Base-by-base conservation (phyloP, 768 basidiomycete genomes). In the Tricholoma hemisulphureum region DNA sequence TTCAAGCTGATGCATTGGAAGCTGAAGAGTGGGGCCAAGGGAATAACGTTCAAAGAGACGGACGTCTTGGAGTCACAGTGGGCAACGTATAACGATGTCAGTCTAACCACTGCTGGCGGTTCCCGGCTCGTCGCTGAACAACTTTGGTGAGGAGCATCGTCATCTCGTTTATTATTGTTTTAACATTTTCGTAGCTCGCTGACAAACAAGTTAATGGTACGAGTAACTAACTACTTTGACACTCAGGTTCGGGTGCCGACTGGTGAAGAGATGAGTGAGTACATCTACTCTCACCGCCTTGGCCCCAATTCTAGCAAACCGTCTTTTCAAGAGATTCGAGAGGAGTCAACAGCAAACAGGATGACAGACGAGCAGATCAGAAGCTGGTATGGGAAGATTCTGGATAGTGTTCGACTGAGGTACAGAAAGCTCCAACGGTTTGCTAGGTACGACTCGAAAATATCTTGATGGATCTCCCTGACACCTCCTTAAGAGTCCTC, bases 51-150 rank as follows among this genome's bases (percentile, higher is more conserved):
- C 79, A 94, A 95, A 68, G 97, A 99, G 77, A 97, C 95, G 0
- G 96, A 98, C 69, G 86, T 98, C n/a, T 80, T 99, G 34, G 96
- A 99, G 69, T 87, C 89, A 6, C 95, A 98, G 65, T 96, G 95
- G 91, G 88, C 91, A 18, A 95, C 96, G 20, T 87, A 98, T 73
- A 91, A 91, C 62, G 91, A 92, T 69, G 93, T 96, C 52, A 94
- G 93, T 57, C 79, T 95, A 70, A 91, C 88, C 34, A 88, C 94
- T 8, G 79, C 85, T 18, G 92, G 92, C 4, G 97, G 95, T 21
- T 94, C 96, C 18, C 75, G 89, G 53, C 76, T 96, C 4, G 95
- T 99, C 9, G 95, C 95, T 10, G 96, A 98, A 73, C 93, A 97
- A 65, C 84, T 98, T 63, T 96, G 94, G 96, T 96, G 67, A 51